phyloP scores from a whole-genome alignment of 805 yeast species.

The Pichia sporocuriosa region DNA sequence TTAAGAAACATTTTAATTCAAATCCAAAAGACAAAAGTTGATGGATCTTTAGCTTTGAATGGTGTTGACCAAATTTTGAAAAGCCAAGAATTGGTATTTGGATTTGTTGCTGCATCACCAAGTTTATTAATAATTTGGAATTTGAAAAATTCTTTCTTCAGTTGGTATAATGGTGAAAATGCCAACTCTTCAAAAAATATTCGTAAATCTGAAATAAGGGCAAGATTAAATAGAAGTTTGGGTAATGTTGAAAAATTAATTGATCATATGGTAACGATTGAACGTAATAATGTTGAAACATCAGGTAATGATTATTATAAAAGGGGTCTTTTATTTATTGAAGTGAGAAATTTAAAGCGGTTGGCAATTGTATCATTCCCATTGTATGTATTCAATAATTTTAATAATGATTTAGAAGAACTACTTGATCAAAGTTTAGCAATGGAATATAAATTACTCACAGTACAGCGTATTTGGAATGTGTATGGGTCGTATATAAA shows the following conservation, averaged over 20 bases:
- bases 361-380: slow-evolving; percentile 49
- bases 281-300: background rate
- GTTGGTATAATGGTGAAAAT: slow-evolving; percentile 12
- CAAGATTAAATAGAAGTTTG: slow-evolving; percentile 8
- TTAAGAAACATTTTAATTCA: slow-evolving; percentile 78
- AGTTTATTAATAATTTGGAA: slow-evolving; percentile 54
- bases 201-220: background rate
- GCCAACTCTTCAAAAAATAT: background rate
- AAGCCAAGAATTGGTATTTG: slow-evolving; percentile 92
- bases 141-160: slow-evolving; percentile 25
- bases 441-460: slow-evolving; percentile 35
- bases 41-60: slow-evolving; percentile 80
- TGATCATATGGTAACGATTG: slow-evolving; percentile 15
- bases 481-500: slow-evolving; percentile 37
- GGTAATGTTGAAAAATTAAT: slow-evolving; percentile 19
- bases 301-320: slow-evolving; percentile 31
- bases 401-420: slow-evolving; percentile 60
- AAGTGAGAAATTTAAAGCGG: slow-evolving; percentile 49
- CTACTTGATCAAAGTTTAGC: slow-evolving; percentile 38
- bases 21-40: slow-evolving; percentile 94
- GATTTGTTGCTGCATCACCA: slow-evolving; percentile 84
- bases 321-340: slow-evolving; percentile 62
- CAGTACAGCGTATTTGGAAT: slow-evolving; percentile 55
- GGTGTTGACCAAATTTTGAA: slow-evolving; percentile 88
- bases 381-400: slow-evolving; percentile 39